Evolutionary conservation across 345 rosid genomes (phyloP), one percentile per base, ranked within the genome.

Genomic region (Eucalyptus tenuipes): DNA sequence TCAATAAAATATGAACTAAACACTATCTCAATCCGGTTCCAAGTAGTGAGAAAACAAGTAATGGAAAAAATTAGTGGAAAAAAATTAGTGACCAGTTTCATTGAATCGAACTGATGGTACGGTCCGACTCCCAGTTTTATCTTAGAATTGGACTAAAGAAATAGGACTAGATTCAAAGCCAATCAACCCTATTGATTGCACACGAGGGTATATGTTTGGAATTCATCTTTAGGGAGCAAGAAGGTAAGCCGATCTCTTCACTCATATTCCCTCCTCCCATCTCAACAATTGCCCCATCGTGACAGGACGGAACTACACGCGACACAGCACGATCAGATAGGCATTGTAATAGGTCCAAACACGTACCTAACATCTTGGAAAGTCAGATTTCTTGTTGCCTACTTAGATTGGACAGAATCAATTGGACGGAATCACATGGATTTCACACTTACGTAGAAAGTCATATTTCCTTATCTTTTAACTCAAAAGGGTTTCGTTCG

Each of bases 81-180:
- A 18, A 52, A 52, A 20, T 7, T 18, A 52, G 25, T 52, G 57
- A 52, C 1, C 2, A 20, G 0, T 52, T 52, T 2, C 9, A 52
- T 52, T 52, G 3, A 20, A 0, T 52, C 2, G 5, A 10, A 52
- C 3, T 52, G 4, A 52, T 52, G 10, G 25, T 52, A 20, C 1
- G 1, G 5, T 20, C 0, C 4, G 0, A 18, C 3, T 52, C 3
- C 10, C 0, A 20, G 5, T 52, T 52, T 20, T 3, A 52, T 10
- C 10, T 52, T 52, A 4, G 25, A 52, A 52, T 8, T 5, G 2
- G 25, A 52, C 10, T 25, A 52, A 20, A 52, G 57, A 20, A 52
- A 52, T 0, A 3, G 25, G 10, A 52, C 5, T 7, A 0, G 25
- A 52, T 0, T 20, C 1, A 52, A 10, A 52, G 1, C 57, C 57